Evolutionary conservation across 1,284 basidiomycete species (phyloP).

Genomic region (Blastosporella zonata): DNA sequence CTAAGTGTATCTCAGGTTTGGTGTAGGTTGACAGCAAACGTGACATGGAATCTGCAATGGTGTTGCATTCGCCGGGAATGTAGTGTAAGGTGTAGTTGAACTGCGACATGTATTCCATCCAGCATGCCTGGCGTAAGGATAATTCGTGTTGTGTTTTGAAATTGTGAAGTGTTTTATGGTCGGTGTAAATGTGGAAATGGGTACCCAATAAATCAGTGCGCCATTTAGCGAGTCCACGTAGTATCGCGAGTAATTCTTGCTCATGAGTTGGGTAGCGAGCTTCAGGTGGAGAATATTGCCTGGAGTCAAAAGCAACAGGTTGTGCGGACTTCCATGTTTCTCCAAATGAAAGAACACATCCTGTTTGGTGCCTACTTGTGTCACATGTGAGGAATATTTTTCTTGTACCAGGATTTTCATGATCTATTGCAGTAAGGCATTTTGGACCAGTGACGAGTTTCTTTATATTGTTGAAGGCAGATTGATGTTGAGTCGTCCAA

Average conservation of each 20-base stretch:
- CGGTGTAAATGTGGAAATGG: neutral
- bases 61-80: neutral
- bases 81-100: slow-evolving; percentile 1
- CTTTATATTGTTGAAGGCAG: neutral
- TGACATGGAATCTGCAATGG: neutral
- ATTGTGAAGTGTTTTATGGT: slow-evolving; percentile 1
- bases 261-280: neutral
- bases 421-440: neutral
- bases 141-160: neutral
- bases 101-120: slow-evolving; percentile 6
- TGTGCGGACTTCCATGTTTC: neutral
- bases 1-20: neutral
- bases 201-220: neutral
- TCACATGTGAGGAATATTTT: slow-evolving; percentile 1
- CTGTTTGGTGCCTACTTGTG: neutral
- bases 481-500: neutral
- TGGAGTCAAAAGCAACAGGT: neutral
- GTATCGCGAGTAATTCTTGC: neutral
- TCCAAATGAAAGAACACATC: neutral
- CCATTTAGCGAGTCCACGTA: neutral
- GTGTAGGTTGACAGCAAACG: neutral
- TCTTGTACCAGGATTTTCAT: neutral
- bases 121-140: neutral
- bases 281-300: neutral
- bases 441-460: neutral